Conservation (phyloP, 768 basidiomycete genomes). For the Cubamyces lactineus region DNA sequence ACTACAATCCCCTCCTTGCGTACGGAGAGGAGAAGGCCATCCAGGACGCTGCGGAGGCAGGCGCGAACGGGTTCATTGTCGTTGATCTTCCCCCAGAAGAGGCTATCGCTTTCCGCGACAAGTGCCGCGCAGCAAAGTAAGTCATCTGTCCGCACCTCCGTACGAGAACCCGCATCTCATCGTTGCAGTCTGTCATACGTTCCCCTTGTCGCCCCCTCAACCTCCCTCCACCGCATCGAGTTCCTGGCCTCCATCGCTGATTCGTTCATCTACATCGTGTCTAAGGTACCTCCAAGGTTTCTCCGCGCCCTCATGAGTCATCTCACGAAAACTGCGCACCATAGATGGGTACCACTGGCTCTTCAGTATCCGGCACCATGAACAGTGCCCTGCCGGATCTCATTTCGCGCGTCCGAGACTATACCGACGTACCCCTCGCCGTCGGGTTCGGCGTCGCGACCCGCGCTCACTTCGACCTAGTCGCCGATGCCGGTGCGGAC, state of each 20-base stretch:
- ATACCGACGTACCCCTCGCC: constrained; percentile 81
- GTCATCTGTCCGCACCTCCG: constrained; percentile 34
- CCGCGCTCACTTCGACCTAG: constrained; percentile 83
- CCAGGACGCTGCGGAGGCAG: constrained; percentile 83
- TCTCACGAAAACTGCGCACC: neutral
- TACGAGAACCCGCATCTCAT: neutral
- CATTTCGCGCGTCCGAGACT: constrained; percentile 78
- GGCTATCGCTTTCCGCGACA: constrained; percentile 85
- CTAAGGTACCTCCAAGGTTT: constrained; percentile 60
- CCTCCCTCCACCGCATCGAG: constrained; percentile 81
- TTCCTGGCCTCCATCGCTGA: constrained; percentile 95
- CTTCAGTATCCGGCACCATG: constrained; percentile 70
- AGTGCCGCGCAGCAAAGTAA: constrained; percentile 80
- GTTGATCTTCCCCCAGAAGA: constrained; percentile 99
- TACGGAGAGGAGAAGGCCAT: constrained; percentile 96
- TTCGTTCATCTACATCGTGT: constrained; percentile 98
- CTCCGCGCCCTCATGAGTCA: neutral
- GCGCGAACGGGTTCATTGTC: constrained; percentile 97
- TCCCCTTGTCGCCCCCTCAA: constrained; percentile 94
- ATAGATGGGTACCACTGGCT: constrained; percentile 99
- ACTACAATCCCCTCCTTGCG: constrained; percentile 95
- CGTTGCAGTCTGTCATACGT: constrained; percentile 83
- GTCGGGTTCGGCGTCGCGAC: constrained; percentile 98
- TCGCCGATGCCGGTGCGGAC: constrained; percentile 88
- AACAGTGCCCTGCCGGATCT: constrained; percentile 82